A percentile compares a stretch with the other conserved stretches of the same genome.
Evolutionary conservation across 129 eudicot species (phyloP).

Genomic region (Flaveria bidentis): DNA sequence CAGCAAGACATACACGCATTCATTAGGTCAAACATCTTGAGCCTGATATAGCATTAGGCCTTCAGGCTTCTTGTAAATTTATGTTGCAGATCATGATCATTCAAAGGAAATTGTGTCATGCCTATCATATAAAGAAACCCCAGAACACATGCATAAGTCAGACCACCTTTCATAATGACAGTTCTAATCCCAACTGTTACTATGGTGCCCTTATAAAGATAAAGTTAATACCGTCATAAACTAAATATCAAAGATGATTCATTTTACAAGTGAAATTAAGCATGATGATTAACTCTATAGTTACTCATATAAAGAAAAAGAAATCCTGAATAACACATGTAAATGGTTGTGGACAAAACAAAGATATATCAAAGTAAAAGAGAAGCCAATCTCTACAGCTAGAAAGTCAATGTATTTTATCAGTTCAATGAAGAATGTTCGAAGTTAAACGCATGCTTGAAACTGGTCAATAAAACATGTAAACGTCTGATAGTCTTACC

Average conservation of each 20-base stretch:
- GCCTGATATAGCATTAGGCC: slow-evolving; percentile 4
- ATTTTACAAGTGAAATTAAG: background rate
- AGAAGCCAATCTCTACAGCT: slow-evolving; percentile 12
- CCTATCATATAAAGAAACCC: slow-evolving; percentile 15
- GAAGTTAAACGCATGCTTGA: slow-evolving; percentile 9
- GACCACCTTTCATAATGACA: background rate
- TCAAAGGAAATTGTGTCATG: background rate
- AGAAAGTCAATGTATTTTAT: slow-evolving; percentile 8
- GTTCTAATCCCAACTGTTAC: slow-evolving; percentile 20
- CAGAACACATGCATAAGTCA: slow-evolving; percentile 16
- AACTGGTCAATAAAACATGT: slow-evolving; percentile 15
- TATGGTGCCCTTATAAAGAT: slow-evolving; percentile 15
- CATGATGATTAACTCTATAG: slow-evolving; percentile 8
- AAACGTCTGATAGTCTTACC: slow-evolving; percentile 47
- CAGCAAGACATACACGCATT: slow-evolving; percentile 26
- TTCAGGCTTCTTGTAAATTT: slow-evolving; percentile 17
- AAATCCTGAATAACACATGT: slow-evolving; percentile 5
- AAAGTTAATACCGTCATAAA: background rate
- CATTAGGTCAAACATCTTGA: slow-evolving; percentile 26
- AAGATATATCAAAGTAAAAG: slow-evolving; percentile 21
- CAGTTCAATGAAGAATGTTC: slow-evolving; percentile 12
- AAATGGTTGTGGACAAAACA: background rate
- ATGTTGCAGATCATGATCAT: background rate
- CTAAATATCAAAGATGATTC: slow-evolving; percentile 19
- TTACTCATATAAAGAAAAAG: slow-evolving; percentile 7